These are phyloP conservation scores for Cruciata laevipes DNA, from an alignment of 257 asterid species.

Conservation along the genomic window DNA sequence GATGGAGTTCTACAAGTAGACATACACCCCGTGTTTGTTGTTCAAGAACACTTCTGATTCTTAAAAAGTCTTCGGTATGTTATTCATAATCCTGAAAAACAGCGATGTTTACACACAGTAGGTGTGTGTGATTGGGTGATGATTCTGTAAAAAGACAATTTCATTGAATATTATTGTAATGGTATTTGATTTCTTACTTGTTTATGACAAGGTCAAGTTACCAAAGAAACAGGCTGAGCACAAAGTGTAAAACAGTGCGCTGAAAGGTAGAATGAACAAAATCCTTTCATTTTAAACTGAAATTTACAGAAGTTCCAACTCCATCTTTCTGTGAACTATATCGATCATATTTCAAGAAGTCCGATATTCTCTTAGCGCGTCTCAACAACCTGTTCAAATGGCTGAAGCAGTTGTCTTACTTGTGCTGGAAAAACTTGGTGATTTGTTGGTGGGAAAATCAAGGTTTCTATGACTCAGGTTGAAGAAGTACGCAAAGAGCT, in stretches of 20 bases:
- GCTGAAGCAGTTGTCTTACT: background rate
- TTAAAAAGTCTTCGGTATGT: background rate
- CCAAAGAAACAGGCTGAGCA: background rate
- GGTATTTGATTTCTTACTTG: background rate
- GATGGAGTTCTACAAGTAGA: background rate
- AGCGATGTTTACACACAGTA: background rate
- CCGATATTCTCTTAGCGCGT: too few species aligned
- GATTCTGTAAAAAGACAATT: background rate
- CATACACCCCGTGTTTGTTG: background rate
- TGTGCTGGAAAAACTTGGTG: background rate
- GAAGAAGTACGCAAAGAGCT: slow-evolving; percentile 1
- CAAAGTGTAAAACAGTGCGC: background rate
- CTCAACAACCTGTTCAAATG: background rate
- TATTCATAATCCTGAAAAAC: too few species aligned
- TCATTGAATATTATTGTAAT: background rate
- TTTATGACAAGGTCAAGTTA: background rate
- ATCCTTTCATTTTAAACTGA: background rate
- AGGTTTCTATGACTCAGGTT: background rate
- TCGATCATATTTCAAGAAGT: background rate
- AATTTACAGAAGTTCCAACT: background rate
- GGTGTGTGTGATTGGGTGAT: background rate
- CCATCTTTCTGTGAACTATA: background rate
- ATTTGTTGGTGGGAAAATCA: background rate
- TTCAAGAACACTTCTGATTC: background rate
- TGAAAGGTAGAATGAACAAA: too few species aligned